phyloP scores from a whole-genome alignment of 1,284 basidiomycete species.

The Trichosporon ovoides region DNA sequence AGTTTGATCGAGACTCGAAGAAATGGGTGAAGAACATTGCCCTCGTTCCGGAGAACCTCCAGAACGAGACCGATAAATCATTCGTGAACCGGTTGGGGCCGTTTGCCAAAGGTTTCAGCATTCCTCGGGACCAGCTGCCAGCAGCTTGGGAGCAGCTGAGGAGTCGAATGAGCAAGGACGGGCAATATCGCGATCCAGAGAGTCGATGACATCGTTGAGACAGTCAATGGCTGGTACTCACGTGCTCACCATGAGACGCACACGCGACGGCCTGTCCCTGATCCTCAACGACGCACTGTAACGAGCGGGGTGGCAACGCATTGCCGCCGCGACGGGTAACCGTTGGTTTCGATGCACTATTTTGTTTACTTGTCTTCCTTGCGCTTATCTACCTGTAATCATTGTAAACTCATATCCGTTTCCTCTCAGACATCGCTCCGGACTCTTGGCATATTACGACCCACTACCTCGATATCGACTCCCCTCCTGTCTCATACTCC shows the following conservation, averaged over 20 bases:
- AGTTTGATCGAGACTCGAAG: constrained; percentile 25
- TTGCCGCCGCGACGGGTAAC: no score
- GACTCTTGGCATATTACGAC: no score
- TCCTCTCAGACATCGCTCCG: no score
- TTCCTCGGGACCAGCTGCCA: constrained; percentile 25
- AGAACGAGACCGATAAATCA: constrained; percentile 29
- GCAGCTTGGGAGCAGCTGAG: constrained; percentile 26
- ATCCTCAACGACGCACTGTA: no score
- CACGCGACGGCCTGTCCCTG: background rate
- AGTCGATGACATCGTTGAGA: background rate
- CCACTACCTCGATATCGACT: no score
- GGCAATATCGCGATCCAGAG: constrained; percentile 7
- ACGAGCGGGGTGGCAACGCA: background rate
- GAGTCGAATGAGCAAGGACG: constrained; percentile 17
- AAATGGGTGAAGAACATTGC: constrained; percentile 28
- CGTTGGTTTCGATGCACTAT: no score
- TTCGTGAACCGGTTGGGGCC: constrained; percentile 31
- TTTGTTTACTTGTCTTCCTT: no score
- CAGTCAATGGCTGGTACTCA: background rate
- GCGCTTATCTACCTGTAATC: no score
- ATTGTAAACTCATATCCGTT: no score
- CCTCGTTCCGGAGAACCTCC: constrained; percentile 30
- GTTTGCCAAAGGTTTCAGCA: constrained; percentile 28
- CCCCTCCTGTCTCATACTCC: no score
- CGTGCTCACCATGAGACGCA: background rate